phyloP scores from a whole-genome alignment of 2,329 filamentous ascomycete genomes.

The Dryadomyces quercus-mongolicae region DNA sequence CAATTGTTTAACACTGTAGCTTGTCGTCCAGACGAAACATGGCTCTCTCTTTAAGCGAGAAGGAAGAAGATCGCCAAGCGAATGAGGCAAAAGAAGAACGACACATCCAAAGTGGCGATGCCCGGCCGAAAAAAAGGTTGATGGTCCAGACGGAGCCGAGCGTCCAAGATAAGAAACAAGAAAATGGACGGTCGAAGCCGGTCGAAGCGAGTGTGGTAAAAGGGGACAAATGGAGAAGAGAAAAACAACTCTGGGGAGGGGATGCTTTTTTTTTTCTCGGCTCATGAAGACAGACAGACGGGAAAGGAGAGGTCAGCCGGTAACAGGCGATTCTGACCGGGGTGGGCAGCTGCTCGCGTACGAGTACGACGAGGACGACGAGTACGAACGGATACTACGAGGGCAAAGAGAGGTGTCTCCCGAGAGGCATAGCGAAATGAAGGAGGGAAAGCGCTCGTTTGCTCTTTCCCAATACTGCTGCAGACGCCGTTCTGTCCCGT shows the following conservation, averaged over 20 bases:
- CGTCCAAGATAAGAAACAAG: not conserved
- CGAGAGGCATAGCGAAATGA: too few relatives aligned
- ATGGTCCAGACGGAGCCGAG: not conserved
- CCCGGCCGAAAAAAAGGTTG: not conserved
- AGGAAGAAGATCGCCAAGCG: not conserved
- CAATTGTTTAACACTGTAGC: not conserved
- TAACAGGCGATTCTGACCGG: not conserved
- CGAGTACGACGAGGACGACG: too few relatives aligned
- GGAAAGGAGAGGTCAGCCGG: not conserved
- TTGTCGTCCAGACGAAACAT: not conserved
- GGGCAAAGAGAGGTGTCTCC: too few relatives aligned
- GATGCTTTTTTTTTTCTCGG: not conserved
- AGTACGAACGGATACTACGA: too few relatives aligned
- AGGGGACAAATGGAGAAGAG: not conserved
- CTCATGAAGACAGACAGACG: not conserved
- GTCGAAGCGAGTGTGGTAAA: not conserved
- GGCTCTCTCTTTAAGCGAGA: not conserved
- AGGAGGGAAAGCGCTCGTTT: too few relatives aligned
- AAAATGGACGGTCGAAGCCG: not conserved
- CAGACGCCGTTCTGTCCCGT: not conserved
- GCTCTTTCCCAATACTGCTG: not conserved
- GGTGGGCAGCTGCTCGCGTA: too few relatives aligned
- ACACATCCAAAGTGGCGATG: not conserved
- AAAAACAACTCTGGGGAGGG: not conserved
- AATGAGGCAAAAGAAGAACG: not conserved